Evolutionary conservation across 352 stramenopile species (phyloP), one percentile per base, ranked within the genome.

Genomic region (Phytophthora sp.): DNA sequence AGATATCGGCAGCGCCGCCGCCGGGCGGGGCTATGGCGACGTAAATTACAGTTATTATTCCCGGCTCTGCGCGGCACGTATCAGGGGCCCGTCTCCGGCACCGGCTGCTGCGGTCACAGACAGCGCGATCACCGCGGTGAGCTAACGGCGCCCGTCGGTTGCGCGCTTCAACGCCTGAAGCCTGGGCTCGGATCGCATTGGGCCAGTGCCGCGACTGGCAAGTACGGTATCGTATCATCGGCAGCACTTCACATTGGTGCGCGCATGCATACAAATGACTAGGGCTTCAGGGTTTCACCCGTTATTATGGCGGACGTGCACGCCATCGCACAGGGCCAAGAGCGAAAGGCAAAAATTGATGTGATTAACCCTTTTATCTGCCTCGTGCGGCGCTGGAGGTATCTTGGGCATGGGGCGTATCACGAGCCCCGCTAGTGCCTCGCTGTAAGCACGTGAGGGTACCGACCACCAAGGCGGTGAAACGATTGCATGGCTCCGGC

Each of bases 51-150:
- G 26, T 35, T 2, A 6, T 7, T 29, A 6, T 7, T 29, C 64
- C 39, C 38, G 64, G 45, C 64, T 76, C 64, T 77, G 50, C 69
- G 49, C 58, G 29, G 69, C 69, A 77, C 69, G 69, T 71, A 73
- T 67, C 57, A 73, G 54, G 52, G 49, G 29, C 62, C 56, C 62
- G 62, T 71, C 62, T 75, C 56, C 64, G 54, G 18, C 23, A 26
- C 33, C 66, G 64, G 69, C 69, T 77, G 69, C 27, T 16, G 31
- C 41, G 64, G 64, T 68, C 65, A 77, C 53, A 52, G 49, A 26
- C 42, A 45, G 41, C 52, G 59, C 27, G 51, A 73, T 77, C 66
- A 58, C 69, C 45, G 26, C 38, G 36, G 54, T 64, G 56, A 62
- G 60, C 59, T 73, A 54, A 65, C 46, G 50, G 11, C 60, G n/a